Conservation (phyloP, 495 filamentous ascomycete genomes). For the Xanthoparmelia taractica region DNA sequence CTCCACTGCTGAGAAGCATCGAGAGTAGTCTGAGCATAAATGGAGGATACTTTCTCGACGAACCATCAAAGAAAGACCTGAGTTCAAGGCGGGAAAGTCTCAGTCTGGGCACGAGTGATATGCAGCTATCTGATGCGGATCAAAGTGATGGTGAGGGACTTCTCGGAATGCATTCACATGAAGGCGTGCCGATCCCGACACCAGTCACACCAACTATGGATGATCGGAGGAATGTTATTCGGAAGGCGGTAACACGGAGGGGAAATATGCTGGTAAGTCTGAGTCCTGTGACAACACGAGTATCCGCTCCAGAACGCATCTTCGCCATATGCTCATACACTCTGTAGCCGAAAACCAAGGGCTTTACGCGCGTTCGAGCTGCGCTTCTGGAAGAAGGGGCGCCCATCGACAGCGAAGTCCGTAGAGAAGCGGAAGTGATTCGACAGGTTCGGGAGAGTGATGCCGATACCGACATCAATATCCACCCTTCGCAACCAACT, state of each 20-base stretch:
- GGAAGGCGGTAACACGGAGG: constrained; percentile 69
- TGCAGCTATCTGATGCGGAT: constrained; percentile 72
- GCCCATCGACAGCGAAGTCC: constrained; percentile 79
- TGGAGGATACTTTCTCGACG: constrained; percentile 38
- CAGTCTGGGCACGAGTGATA: constrained; percentile 75
- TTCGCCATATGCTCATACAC: constrained; percentile 17
- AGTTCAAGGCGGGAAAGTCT: constrained; percentile 71
- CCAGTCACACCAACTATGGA: constrained; percentile 30
- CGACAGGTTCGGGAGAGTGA: constrained; percentile 81
- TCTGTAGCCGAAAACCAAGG: constrained; percentile 80
- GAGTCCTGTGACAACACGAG: background rate
- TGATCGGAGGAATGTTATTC: constrained; percentile 39
- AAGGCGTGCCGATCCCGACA: constrained; percentile 18
- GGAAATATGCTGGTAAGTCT: constrained; percentile 75
- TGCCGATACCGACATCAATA: constrained; percentile 35
- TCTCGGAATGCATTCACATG: constrained; percentile 20
- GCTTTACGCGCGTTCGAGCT: constrained; percentile 85
- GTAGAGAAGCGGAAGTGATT: constrained; percentile 89
- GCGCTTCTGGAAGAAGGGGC: constrained; percentile 80
- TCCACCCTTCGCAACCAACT: constrained; percentile 35
- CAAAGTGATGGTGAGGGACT: constrained; percentile 61
- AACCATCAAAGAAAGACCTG: constrained; percentile 37
- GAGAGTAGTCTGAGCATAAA: constrained; percentile 38
- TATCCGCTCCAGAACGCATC: background rate
- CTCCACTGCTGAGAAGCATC: constrained; percentile 56